Evolutionary conservation across 2,329 filamentous ascomycete species (phyloP).

Genomic region (Beauveria brongniartii): DNA sequence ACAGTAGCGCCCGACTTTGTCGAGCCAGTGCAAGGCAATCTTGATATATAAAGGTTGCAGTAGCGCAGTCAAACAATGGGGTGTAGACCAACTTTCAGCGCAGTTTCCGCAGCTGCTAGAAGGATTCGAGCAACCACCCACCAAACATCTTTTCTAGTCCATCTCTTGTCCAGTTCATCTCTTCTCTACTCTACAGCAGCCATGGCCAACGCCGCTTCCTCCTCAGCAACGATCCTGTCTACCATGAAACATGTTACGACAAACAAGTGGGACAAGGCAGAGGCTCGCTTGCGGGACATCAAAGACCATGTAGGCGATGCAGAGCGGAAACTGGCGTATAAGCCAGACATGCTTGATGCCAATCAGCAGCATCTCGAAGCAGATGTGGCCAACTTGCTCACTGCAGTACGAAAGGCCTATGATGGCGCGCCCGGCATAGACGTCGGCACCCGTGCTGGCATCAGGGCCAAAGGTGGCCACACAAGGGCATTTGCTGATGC

Average conservation of each 20-base stretch:
- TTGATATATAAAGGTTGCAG: not conserved
- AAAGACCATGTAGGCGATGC: not conserved
- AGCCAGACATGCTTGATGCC: not conserved
- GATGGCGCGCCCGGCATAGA: not conserved
- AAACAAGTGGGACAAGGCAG: slow-evolving; percentile 9
- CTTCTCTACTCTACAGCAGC: not conserved
- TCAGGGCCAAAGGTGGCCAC: not conserved
- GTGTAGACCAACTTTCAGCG: not conserved
- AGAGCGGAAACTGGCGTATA: not conserved
- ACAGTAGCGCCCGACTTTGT: not conserved
- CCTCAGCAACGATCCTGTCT: slow-evolving; percentile 9
- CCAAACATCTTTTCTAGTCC: not conserved
- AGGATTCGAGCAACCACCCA: not conserved
- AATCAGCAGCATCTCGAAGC: slow-evolving; percentile 2
- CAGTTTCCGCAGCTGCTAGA: not conserved
- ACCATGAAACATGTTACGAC: slow-evolving; percentile 9
- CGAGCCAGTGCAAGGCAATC: no score
- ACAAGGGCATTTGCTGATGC: no score
- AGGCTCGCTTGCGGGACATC: not conserved
- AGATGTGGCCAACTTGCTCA: not conserved
- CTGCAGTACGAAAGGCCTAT: not conserved
- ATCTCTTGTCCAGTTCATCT: no score
- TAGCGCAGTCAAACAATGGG: not conserved
- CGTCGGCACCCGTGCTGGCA: not conserved
- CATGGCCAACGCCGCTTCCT: slow-evolving; percentile 9